phyloP scores from a whole-genome alignment of 257 asterid species.

The Nicotiana paniculata region DNA sequence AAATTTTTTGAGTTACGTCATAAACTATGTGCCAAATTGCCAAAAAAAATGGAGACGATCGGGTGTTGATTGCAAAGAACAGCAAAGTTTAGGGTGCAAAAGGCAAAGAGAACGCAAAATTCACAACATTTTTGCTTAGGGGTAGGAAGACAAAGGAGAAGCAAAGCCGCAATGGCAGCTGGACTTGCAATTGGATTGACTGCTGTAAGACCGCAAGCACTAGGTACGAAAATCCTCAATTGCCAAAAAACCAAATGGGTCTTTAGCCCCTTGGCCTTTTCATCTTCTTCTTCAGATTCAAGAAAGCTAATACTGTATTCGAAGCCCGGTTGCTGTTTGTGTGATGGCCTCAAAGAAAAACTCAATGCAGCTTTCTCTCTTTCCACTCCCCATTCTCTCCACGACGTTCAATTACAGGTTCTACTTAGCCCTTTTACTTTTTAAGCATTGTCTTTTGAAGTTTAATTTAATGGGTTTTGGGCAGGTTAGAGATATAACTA shows the following conservation, averaged over 20 bases:
- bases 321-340: slow-evolving; percentile 99
- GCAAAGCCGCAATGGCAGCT: slow-evolving; percentile 9
- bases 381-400: slow-evolving; percentile 42
- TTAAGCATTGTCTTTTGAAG: neutral
- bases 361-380: slow-evolving; percentile 64
- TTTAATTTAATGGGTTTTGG: neutral
- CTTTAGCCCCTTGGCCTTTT: slow-evolving; percentile 28
- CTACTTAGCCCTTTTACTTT: neutral
- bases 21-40: neutral
- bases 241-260: slow-evolving; percentile 11
- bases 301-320: slow-evolving; percentile 69
- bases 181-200: slow-evolving; percentile 5
- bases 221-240: slow-evolving; percentile 17
- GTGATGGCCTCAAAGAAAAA: slow-evolving; percentile 97
- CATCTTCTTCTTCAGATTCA: slow-evolving; percentile 25
- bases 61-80: neutral
- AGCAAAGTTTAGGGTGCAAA: neutral
- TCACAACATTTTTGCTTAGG: neutral
- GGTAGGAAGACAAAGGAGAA: neutral
- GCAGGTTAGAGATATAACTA: slow-evolving; percentile 78
- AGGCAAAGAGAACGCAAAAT: neutral
- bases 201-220: slow-evolving; percentile 9
- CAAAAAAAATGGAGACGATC: neutral
- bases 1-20: neutral
- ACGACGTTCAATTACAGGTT: slow-evolving; percentile 61